phyloP scores from a whole-genome alignment of 805 yeast genomes.

The Zygoascus flipseniorum region DNA sequence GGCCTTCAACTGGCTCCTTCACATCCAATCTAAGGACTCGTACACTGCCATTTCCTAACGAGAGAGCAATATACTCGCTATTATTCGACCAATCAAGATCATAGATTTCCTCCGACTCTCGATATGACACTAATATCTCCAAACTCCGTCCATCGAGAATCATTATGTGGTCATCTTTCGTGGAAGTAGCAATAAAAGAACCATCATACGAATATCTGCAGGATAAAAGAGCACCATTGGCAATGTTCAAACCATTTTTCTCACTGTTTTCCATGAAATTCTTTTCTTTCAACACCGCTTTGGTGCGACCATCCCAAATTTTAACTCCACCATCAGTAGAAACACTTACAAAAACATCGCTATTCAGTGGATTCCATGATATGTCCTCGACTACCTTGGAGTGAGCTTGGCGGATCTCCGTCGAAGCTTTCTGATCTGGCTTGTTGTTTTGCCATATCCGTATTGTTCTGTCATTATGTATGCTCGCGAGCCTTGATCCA shows the following conservation, averaged over 20 bases:
- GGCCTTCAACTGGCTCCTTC: constrained; percentile 5
- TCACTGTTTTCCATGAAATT: constrained; percentile 18
- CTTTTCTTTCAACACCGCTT: constrained; percentile 28
- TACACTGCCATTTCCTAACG: constrained; percentile 41
- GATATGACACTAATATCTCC: constrained; percentile 25
- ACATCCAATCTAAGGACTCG: constrained; percentile 6
- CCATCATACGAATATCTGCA: constrained; percentile 40
- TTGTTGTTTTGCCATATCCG: constrained; percentile 30
- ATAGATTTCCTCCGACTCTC: constrained; percentile 22
- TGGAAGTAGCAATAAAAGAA: constrained; percentile 36
- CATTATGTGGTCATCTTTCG: constrained; percentile 31
- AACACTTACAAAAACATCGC: constrained; percentile 40
- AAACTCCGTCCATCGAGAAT: constrained; percentile 32
- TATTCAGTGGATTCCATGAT: constrained; percentile 42
- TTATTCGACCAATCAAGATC: constrained; percentile 34
- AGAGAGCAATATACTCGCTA: constrained; percentile 34
- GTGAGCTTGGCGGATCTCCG: constrained; percentile 36
- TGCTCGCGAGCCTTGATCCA: constrained; percentile 25
- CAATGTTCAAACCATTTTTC: constrained; percentile 13
- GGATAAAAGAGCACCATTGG: neutral
- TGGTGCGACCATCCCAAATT: constrained; percentile 38
- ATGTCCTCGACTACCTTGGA: constrained; percentile 33
- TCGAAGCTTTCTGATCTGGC: constrained; percentile 26
- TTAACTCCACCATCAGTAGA: constrained; percentile 40
- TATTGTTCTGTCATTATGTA: constrained; percentile 24